phyloP scores from a whole-genome alignment of 768 basidiomycete species.

The Xanthoconium purpureum region DNA sequence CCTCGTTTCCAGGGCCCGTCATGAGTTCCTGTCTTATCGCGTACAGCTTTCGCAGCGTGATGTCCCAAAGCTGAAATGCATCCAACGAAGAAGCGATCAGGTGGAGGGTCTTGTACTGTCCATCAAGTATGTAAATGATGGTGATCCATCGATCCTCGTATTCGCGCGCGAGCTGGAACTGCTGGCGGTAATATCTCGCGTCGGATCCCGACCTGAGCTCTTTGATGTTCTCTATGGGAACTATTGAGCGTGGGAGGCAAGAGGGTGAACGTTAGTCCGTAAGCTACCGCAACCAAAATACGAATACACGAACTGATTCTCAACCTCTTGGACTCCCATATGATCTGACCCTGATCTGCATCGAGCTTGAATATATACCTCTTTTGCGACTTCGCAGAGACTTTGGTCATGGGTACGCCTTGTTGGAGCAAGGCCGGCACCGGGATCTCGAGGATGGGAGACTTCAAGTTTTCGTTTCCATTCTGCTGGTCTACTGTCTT shows the following conservation, averaged over 20 bases:
- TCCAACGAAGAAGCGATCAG: slow-evolving; percentile 68
- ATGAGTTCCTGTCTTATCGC: slow-evolving; percentile 67
- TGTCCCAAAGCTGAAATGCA: slow-evolving; percentile 61
- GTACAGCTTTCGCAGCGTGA: slow-evolving; percentile 60
- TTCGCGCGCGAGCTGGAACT: slow-evolving; percentile 60
- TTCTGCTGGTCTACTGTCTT: background rate
- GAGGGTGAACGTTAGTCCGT: background rate
- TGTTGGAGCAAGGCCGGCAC: slow-evolving; percentile 58
- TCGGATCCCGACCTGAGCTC: slow-evolving; percentile 77
- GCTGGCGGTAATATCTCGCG: slow-evolving; percentile 66
- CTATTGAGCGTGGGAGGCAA: slow-evolving; percentile 37
- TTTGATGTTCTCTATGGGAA: slow-evolving; percentile 82
- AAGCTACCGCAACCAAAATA: background rate
- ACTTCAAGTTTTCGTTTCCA: background rate
- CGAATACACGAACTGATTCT: slow-evolving; percentile 51
- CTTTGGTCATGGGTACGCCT: slow-evolving; percentile 78
- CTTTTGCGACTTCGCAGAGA: slow-evolving; percentile 75
- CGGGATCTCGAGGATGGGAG: slow-evolving; percentile 37
- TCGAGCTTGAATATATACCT: slow-evolving; percentile 68
- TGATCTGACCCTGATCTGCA: slow-evolving; percentile 75
- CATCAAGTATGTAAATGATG: slow-evolving; percentile 75
- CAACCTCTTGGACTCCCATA: slow-evolving; percentile 71
- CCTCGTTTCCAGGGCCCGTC: slow-evolving; percentile 60
- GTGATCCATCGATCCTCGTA: slow-evolving; percentile 79
- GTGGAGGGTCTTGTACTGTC: slow-evolving; percentile 82